Percentiles rank a stretch among this genome's conserved stretches.
Evolutionary conservation across 192 early-diverging fungal genomes (phyloP).

Genomic region (Backusella macrospora): DNA sequence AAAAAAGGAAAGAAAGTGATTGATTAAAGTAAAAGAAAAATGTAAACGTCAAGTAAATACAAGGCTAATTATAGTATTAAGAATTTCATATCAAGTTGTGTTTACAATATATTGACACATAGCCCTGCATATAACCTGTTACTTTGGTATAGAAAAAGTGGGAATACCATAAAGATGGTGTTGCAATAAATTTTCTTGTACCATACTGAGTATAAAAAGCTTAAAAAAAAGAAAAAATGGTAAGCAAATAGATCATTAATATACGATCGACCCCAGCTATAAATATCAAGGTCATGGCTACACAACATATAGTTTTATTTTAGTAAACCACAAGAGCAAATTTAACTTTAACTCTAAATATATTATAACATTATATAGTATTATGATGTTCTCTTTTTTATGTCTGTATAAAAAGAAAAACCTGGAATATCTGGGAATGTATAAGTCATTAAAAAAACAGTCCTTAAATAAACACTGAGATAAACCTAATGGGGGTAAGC

Average conservation of each 20-base stretch:
- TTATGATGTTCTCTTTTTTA: background rate
- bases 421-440: background rate
- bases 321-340: background rate
- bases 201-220: background rate
- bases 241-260: background rate
- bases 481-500: background rate
- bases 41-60: background rate
- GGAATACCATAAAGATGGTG: background rate
- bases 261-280: background rate
- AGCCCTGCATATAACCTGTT: background rate
- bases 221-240: conserved; percentile 1
- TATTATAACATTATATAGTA: background rate
- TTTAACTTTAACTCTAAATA: background rate
- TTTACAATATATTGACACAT: background rate
- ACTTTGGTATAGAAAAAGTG: background rate
- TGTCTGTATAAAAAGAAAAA: background rate
- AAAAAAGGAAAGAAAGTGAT: conserved; percentile 9
- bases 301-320: background rate
- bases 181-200: background rate
- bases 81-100: background rate
- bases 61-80: background rate
- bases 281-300: background rate
- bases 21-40: background rate
- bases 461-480: background rate
- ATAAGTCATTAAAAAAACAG: background rate